Percentiles rank a stretch among this genome's conserved stretches.
phyloP scores from a whole-genome alignment of 768 basidiomycete species.

The Lentinula sp. region DNA sequence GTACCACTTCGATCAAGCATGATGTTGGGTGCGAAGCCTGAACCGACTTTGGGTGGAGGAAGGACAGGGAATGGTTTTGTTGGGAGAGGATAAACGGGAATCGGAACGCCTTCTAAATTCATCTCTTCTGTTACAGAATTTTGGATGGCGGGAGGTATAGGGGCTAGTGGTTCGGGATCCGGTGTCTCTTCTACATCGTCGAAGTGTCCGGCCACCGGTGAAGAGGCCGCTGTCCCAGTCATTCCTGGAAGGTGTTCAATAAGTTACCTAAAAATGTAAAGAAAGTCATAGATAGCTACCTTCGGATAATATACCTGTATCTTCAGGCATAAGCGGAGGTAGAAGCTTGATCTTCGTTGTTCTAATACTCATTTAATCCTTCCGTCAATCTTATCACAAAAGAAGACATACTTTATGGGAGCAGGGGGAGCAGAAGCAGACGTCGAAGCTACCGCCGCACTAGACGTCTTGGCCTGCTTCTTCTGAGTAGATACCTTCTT shows the following conservation, averaged over 20 bases:
- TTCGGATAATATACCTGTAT: constrained; percentile 55
- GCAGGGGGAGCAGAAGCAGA: constrained; percentile 5
- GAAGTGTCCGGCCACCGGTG: constrained; percentile 50
- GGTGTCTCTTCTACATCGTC: constrained; percentile 37
- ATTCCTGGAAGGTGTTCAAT: constrained; percentile 34
- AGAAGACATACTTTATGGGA: constrained; percentile 6
- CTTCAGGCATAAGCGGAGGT: constrained; percentile 20
- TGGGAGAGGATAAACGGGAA: constrained; percentile 74
- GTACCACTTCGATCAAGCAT: constrained; percentile 58
- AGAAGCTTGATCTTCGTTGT: neutral
- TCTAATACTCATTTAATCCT: neutral
- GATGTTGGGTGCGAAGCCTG: constrained; percentile 59
- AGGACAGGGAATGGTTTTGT: constrained; percentile 83
- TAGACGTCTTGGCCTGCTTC: constrained; percentile 13
- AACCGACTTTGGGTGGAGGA: constrained; percentile 65
- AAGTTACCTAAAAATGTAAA: neutral
- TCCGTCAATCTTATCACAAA: neutral
- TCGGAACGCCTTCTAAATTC: constrained; percentile 52
- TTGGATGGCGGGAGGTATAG: constrained; percentile 15
- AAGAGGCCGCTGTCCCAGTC: constrained; percentile 68
- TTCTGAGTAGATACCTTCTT: constrained; percentile 16
- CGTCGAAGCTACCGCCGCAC: neutral
- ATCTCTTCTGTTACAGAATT: constrained; percentile 29
- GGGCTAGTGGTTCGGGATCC: constrained; percentile 41
- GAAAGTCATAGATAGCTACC: constrained; percentile 27